A percentile compares a stretch with the other conserved stretches of the same genome.
Evolutionary conservation across 805 yeast genomes (phyloP).

Genomic region (Candida ponderosae): DNA sequence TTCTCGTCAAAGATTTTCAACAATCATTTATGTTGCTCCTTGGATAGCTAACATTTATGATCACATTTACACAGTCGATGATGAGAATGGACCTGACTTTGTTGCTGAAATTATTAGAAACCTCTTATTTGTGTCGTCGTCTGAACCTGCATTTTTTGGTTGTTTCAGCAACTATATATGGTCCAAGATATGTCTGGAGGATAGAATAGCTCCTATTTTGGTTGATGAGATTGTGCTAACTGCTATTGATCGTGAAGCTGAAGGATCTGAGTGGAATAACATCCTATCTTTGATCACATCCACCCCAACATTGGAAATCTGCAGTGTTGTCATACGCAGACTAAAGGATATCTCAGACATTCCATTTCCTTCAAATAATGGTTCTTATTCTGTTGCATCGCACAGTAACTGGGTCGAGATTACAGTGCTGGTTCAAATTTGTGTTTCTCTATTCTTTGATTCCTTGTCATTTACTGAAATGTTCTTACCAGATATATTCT

Average conservation of each 20-base stretch:
- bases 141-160: constrained; percentile 39
- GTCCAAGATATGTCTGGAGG: constrained; percentile 58
- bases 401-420: constrained; percentile 65
- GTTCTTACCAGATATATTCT: constrained; percentile 65
- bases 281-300: constrained; percentile 54
- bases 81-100: constrained; percentile 51
- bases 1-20: constrained; percentile 19
- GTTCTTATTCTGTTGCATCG: constrained; percentile 38
- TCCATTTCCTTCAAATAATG: constrained; percentile 33
- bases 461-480: constrained; percentile 51
- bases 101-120: constrained; percentile 55
- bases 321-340: constrained; percentile 54
- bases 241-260: constrained; percentile 72
- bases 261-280: constrained; percentile 59
- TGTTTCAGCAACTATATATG: constrained; percentile 56
- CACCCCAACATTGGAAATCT: constrained; percentile 64
- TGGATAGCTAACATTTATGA: constrained; percentile 67
- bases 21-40: constrained; percentile 47
- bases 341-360: constrained; percentile 46
- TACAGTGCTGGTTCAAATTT: constrained; percentile 54
- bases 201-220: constrained; percentile 45
- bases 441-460: constrained; percentile 65
- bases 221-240: constrained; percentile 70
- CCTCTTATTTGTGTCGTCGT: constrained; percentile 50
- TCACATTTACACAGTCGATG: constrained; percentile 45